Evolutionary conservation across 1,284 basidiomycete species (phyloP), one percentile per base, ranked within the genome.

Genomic region (Boletellus sp.): DNA sequence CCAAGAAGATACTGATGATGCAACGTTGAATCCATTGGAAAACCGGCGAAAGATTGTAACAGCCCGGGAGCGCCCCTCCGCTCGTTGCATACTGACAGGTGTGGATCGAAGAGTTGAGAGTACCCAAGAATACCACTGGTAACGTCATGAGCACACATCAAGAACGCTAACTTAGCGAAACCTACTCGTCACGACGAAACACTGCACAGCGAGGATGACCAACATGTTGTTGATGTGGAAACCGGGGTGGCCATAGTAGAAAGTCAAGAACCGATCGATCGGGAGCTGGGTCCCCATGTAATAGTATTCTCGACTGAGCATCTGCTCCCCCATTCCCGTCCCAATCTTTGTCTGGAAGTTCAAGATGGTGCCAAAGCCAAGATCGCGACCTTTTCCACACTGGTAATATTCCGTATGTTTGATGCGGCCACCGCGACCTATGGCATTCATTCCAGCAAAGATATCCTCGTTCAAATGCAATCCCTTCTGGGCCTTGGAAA

Each of bases 191-290:
- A 93, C 73, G 67, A 97, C 82, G 80, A 97, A 96, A 52, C 94
- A 75, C 72, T 97, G 94, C 41, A 97, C 91, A 47, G 94, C 93
- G 60, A 94, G 72, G 64, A 97, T 97, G 70, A 97, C 89, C 66
- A 99, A 80, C 80, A 98, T 98, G 72, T 99, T 99, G 81, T 99
- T 98, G 77, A 99, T 95, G 70, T 98, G 95, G 89, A 99, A 99
- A 58, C 96, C 97, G 47, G 97, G 96, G 74, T 99, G 96, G 47
- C 93, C 96, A 70, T 99, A 99, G 79, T 99, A 99, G 82, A 98
- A 99, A 49, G 96, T 98, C 68, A 99, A 77, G 88, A 99, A 99
- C 48, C 97, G 88, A 70, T 99, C 97, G 69, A 97, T 86, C 38
- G 96, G 95, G 43, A 99, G 82, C 71, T 99, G 96, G n/a, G 97